Conservation (phyloP, 257 asterid species). For the Striga asiatica region DNA sequence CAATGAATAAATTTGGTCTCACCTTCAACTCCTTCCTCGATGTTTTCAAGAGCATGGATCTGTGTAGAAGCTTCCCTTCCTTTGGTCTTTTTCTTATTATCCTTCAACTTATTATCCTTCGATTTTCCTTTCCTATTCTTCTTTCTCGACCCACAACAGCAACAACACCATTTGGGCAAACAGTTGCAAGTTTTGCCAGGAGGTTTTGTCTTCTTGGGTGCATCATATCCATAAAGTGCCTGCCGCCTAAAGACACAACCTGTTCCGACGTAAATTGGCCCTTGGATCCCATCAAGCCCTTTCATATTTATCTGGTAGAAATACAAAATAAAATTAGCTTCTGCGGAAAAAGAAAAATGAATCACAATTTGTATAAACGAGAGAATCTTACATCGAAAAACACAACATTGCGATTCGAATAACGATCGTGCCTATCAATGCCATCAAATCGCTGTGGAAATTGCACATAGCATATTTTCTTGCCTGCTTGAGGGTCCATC, state of each 20-base stretch:
- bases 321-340: constrained; percentile 14
- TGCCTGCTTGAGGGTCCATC: constrained; percentile 98
- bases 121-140: constrained; percentile 48
- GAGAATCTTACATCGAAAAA: constrained; percentile 63
- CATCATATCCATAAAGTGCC: constrained; percentile 85
- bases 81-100: constrained; percentile 54
- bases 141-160: constrained; percentile 44
- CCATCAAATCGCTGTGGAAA: constrained; percentile 96
- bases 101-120: too few relatives aligned
- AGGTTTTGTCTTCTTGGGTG: constrained; percentile 77
- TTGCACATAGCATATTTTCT: too few relatives aligned
- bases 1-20: constrained; percentile 11
- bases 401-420: constrained; percentile 87
- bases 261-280: constrained; percentile 91
- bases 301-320: constrained; percentile 73
- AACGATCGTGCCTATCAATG: constrained; percentile 86
- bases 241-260: constrained; percentile 95
- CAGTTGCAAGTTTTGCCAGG: constrained; percentile 94
- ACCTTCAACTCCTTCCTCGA: constrained; percentile 93
- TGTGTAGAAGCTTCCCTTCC: constrained; percentile 59
- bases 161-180: constrained; percentile 69
- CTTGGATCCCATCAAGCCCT: constrained; percentile 97
- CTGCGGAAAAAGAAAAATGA: not conserved
- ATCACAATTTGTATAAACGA: not conserved
- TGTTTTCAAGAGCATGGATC: constrained; percentile 91